phyloP scores from a whole-genome alignment of 768 basidiomycete genomes.

The Clavulina sp. region DNA sequence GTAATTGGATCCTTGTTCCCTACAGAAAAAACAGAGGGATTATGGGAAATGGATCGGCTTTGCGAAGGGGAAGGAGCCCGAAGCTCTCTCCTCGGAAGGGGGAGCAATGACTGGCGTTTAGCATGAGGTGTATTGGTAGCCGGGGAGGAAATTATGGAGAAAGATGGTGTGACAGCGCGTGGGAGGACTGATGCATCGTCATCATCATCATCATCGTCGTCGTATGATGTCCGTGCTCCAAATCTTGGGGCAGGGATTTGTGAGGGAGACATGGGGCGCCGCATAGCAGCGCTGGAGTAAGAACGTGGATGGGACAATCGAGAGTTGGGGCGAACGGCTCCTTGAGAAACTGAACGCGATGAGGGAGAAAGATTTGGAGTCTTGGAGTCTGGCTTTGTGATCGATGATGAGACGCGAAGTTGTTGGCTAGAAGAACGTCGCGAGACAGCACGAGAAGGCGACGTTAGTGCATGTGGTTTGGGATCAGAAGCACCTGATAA shows the following conservation, averaged over 20 bases:
- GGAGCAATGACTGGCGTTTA: conserved; percentile 55
- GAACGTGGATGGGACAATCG: neutral
- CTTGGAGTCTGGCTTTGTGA: neutral
- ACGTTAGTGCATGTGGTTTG: too few relatives aligned
- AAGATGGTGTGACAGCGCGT: neutral
- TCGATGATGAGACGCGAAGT: neutral
- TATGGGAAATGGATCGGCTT: conserved; percentile 34
- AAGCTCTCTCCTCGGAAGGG: conserved; percentile 30
- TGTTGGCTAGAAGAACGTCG: neutral
- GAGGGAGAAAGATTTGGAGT: neutral
- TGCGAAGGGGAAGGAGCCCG: conserved; percentile 47
- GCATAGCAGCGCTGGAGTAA: conserved; percentile 23
- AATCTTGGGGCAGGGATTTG: conserved; percentile 49
- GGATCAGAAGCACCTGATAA: neutral
- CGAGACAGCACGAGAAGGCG: neutral
- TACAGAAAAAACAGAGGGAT: conserved; percentile 25
- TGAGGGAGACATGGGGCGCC: conserved; percentile 63
- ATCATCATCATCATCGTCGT: conserved; percentile 15
- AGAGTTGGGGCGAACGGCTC: conserved; percentile 1
- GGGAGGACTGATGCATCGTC: conserved; percentile 12
- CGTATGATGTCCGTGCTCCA: conserved; percentile 30
- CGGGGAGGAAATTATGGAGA: neutral
- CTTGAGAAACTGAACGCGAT: too few relatives aligned
- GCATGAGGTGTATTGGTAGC: neutral
- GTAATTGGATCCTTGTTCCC: neutral